Percentiles rank a stretch among this genome's conserved stretches.
Evolutionary conservation across 2,329 filamentous ascomycete genomes (phyloP).

Genomic region (Incumbomyces delicatus): DNA sequence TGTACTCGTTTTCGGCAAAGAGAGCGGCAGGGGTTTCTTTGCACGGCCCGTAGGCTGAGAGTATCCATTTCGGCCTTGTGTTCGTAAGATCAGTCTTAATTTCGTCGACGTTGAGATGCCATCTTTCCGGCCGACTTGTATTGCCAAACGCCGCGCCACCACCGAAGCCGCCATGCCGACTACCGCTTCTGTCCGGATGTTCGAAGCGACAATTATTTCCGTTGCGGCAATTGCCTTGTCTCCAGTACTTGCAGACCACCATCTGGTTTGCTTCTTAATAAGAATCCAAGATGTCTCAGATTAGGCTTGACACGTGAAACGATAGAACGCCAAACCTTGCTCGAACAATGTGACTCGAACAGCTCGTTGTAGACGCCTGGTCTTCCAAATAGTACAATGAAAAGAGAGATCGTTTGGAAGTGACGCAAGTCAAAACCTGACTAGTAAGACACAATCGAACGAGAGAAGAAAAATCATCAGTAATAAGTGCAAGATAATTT

Average conservation of each 20-base stretch:
- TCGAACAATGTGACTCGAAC: background rate
- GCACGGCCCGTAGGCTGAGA: conserved; percentile 77
- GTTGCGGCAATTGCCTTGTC: conserved; percentile 55
- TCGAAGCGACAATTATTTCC: conserved; percentile 40
- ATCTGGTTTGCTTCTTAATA: conserved; percentile 23
- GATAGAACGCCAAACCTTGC: background rate
- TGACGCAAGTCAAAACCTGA: too few relatives aligned
- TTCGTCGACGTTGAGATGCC: conserved; percentile 41
- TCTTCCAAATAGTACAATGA: too few relatives aligned
- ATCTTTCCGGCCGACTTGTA: conserved; percentile 24
- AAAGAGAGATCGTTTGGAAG: too few relatives aligned
- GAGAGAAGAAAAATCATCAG: too few relatives aligned
- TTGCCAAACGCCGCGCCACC: conserved; percentile 2
- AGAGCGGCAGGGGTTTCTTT: conserved; percentile 68
- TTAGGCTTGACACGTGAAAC: too few relatives aligned
- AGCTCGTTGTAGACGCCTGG: too few relatives aligned
- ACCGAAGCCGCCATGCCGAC: background rate
- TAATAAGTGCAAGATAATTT: too few relatives aligned
- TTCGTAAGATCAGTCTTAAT: conserved; percentile 57
- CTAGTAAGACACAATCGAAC: too few relatives aligned
- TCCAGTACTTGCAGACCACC: conserved; percentile 54
- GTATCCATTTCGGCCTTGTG: conserved; percentile 71
- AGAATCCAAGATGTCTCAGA: too few relatives aligned
- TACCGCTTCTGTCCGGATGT: background rate
- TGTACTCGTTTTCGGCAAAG: conserved; percentile 80